Percentiles rank a stretch among this genome's conserved stretches.
phyloP scores from a whole-genome alignment of 139 green algal genomes.

The Pseudopediastrum boryanum region DNA sequence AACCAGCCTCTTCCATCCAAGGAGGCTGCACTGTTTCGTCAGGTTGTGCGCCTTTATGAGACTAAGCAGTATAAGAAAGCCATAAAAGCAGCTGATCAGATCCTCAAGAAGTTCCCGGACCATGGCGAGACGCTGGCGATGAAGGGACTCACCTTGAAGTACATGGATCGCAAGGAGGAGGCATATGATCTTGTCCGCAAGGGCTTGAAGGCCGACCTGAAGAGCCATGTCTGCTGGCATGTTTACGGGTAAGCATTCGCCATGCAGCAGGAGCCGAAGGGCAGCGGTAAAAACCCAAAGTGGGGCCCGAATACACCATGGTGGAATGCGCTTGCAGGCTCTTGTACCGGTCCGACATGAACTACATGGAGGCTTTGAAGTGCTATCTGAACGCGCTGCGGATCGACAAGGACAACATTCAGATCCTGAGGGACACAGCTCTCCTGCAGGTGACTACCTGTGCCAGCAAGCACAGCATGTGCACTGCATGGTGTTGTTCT shows the following conservation, averaged over 20 bases:
- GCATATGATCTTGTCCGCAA: conserved; percentile 92
- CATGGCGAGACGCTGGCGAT: conserved; percentile 98
- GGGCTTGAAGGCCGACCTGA: conserved; percentile 89
- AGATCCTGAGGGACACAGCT: conserved; percentile 92
- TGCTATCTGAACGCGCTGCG: conserved; percentile 98
- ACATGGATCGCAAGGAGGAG: conserved; percentile 86
- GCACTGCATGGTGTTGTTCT: neutral
- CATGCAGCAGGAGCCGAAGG: neutral
- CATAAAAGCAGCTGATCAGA: conserved; percentile 92
- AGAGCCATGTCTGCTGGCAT: conserved; percentile 97
- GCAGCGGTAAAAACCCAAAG: neutral
- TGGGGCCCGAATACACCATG: neutral
- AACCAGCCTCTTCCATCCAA: conserved; percentile 73
- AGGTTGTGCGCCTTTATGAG: conserved; percentile 94
- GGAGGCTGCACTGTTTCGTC: conserved; percentile 79
- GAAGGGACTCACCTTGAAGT: conserved; percentile 94
- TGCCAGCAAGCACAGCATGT: neutral
- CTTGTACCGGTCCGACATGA: conserved; percentile 89
- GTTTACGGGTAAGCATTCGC: conserved; percentile 87
- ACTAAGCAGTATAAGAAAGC: conserved; percentile 98
- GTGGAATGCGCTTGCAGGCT: conserved; percentile 61
- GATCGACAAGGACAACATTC: conserved; percentile 92
- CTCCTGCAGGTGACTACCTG: conserved; percentile 80
- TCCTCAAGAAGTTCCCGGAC: conserved; percentile 95
- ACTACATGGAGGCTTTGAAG: conserved; percentile 99